Conservation (phyloP, 441 rosid species). For the Pelargonium myrrhifolium region DNA sequence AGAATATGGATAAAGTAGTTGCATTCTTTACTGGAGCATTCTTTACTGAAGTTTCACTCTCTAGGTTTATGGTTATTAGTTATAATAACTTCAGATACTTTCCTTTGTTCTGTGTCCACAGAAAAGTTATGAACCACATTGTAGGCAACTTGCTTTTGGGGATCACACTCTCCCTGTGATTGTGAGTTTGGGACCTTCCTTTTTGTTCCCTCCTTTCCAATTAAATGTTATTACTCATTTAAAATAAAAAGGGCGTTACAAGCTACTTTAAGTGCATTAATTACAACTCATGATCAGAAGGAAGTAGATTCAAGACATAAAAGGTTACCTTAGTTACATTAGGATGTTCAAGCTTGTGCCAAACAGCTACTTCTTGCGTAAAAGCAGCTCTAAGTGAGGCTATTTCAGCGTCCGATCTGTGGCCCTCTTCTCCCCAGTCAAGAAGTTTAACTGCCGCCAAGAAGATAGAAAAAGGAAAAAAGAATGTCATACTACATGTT, state of each 20-base stretch:
- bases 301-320: neutral
- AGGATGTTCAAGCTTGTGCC: slow-evolving; percentile 77
- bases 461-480: neutral
- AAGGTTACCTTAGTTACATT: slow-evolving; percentile 42
- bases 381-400: slow-evolving; percentile 63
- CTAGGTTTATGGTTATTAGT: neutral
- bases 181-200: neutral
- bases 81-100: neutral
- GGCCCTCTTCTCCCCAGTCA: slow-evolving; percentile 75
- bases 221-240: neutral
- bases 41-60: neutral
- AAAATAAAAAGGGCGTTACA: neutral
- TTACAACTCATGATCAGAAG: neutral
- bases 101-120: neutral
- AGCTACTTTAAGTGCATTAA: neutral
- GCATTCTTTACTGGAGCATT: too few relatives aligned
- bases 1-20: neutral
- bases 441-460: slow-evolving; percentile 48
- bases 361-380: slow-evolving; percentile 64
- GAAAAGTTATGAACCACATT: neutral
- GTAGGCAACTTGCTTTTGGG: neutral
- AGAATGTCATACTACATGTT: neutral
- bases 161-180: neutral
- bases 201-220: neutral
- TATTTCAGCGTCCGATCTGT: slow-evolving; percentile 58